Evolutionary conservation across 2,329 filamentous ascomycete species (phyloP), one percentile per base, ranked within the genome.

Genomic region (Cercospora sp.): DNA sequence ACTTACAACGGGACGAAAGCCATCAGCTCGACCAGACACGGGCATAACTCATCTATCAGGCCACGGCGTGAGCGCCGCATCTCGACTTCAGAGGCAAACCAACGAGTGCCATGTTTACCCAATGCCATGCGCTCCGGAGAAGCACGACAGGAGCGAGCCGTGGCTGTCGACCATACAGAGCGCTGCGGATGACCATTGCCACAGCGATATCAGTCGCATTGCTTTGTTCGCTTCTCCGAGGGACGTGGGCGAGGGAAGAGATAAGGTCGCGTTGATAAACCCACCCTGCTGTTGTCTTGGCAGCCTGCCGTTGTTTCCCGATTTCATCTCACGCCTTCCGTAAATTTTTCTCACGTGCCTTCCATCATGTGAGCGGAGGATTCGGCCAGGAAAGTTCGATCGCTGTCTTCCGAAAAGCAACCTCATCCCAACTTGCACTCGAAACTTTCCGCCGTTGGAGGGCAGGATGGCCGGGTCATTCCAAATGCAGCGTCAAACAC

Each of bases 121-220:
- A 70, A 70, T 63, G 66, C 64, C 64, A 67, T 30, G 62, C 58
- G 69, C 66, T 61, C 51, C 69, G 69, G 69, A 70, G 64, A 70
- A 70, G 69, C 64, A 68, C 53, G 42, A 63, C 48, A 60, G 36
- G 31, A 30, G 61, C 65, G 48, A 59, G 23, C n/a, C 26, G 58
- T 12, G 18, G 31, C 30, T 9, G 42, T 60, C 53, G 59, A 61
- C 69, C 69, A 71, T 57, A 53, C 67, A 69, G 63, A 57, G 23
- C 7, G 40, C 48, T 55, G 61, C 51, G 40, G 63, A 69, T 71
- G 64, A 66, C 62, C 28, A 40, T 65, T 40, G 20, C 61, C 12
- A 28, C 59, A 10, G 30, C 63, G 55, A 48, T 59, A 16, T 36
- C 59, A 33, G 58, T 53, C 33, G 58, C 58, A 30, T 28, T 60